These are phyloP conservation scores for Blastocladiella britannica DNA, from an alignment of 192 early-diverging fungal genomes.

Conservation along the genomic window DNA sequence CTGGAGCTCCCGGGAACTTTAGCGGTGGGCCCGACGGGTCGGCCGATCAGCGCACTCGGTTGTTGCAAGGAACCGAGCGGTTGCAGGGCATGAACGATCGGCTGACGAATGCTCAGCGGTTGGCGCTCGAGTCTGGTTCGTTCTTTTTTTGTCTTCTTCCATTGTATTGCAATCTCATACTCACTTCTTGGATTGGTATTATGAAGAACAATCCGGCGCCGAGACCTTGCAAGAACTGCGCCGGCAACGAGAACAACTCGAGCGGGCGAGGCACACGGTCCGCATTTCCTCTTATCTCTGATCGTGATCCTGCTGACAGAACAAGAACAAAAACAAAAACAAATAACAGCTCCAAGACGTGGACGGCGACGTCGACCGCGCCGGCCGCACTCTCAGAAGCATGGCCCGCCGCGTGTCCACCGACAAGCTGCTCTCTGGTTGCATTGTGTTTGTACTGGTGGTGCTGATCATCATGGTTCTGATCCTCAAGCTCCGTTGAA, in stretches of 20 bases:
- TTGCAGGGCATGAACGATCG: conserved; percentile 53
- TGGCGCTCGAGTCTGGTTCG: conserved; percentile 73
- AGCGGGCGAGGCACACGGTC: conserved; percentile 63
- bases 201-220: conserved; percentile 53
- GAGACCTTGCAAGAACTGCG: conserved; percentile 60
- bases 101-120: conserved; percentile 65
- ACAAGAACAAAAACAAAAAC: conserved; percentile 14
- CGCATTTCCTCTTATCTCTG: conserved; percentile 6
- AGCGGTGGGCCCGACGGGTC: no score
- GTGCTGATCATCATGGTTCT: conserved; percentile 66
- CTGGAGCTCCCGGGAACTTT: conserved; percentile 18
- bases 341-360: conserved; percentile 50
- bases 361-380: conserved; percentile 44
- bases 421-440: conserved; percentile 70
- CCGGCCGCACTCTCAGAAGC: conserved; percentile 39
- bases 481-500: conserved; percentile 39
- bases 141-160: background rate
- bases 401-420: conserved; percentile 65
- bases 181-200: background rate
- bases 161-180: background rate
- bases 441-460: conserved; percentile 61
- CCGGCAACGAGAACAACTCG: conserved; percentile 77
- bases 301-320: background rate
- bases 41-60: conserved; percentile 57
- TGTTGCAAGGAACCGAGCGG: conserved; percentile 71